Conservation (phyloP, 2,329 filamentous ascomycete genomes). For the Stagonosporopsis vannaccii region DNA sequence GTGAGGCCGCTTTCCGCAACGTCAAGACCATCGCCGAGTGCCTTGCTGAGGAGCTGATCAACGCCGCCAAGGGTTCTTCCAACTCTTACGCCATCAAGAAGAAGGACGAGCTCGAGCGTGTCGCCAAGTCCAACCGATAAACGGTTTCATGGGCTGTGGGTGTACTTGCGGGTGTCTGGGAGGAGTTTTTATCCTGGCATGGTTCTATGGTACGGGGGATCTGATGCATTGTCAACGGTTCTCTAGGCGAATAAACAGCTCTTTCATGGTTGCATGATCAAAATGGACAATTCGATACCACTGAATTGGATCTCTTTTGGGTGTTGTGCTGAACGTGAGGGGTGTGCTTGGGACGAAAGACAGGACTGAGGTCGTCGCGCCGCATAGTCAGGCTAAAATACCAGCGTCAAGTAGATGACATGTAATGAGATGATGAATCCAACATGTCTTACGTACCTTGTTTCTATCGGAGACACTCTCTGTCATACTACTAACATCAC, state of each 20-base stretch:
- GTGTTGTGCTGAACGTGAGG: constrained; percentile 18
- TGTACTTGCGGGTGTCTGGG: constrained; percentile 41
- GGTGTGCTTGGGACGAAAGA: constrained; percentile 11
- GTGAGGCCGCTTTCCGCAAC: constrained; percentile 99
- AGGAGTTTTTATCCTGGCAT: constrained; percentile 48
- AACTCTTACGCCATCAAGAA: constrained; percentile 99
- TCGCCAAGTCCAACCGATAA: constrained; percentile 99
- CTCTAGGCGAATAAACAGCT: constrained; percentile 49
- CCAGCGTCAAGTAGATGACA: constrained; percentile 16
- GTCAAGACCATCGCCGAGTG: constrained; percentile 99
- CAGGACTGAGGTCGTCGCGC: constrained; percentile 8
- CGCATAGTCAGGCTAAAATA: constrained; percentile 9
- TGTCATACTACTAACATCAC: neutral
- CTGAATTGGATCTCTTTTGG: constrained; percentile 22
- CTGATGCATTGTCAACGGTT: constrained; percentile 46
- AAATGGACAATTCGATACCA: constrained; percentile 47
- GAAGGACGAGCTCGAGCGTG: constrained; percentile 99
- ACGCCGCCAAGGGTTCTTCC: constrained; percentile 99
- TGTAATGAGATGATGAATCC: constrained; percentile 19
- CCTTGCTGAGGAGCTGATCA: constrained; percentile 99
- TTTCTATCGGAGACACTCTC: neutral
- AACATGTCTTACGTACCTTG: constrained; percentile 8
- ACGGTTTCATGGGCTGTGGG: constrained; percentile 48
- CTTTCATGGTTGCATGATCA: constrained; percentile 52
- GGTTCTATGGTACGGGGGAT: constrained; percentile 41